Evolutionary conservation across 78 protist species (phyloP).

Genomic region (Dictyostelium capitatum): DNA sequence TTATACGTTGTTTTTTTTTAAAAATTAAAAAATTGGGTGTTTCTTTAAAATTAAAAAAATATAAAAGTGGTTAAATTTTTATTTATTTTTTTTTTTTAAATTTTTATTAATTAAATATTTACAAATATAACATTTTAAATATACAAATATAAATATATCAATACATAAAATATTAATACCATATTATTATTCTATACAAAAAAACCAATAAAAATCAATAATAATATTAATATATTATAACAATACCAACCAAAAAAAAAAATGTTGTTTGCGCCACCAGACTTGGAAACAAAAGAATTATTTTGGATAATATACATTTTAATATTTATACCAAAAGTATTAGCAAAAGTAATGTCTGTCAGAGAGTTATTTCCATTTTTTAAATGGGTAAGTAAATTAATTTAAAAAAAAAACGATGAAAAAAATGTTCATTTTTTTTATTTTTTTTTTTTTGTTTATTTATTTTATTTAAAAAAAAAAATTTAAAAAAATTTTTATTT

Average conservation of each 20-base stretch:
- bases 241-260: neutral
- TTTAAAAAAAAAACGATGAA: neutral
- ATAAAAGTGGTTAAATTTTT: too few relatives aligned
- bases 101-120: too few relatives aligned
- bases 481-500: neutral
- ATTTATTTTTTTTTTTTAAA: too few relatives aligned
- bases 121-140: too few relatives aligned
- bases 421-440: neutral
- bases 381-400: slow-evolving; percentile 66
- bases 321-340: slow-evolving; percentile 39
- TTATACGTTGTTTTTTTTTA: too few relatives aligned
- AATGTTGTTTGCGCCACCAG: slow-evolving; percentile 27
- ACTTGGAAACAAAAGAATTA: slow-evolving; percentile 52
- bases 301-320: slow-evolving; percentile 61
- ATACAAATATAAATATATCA: too few relatives aligned
- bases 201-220: too few relatives aligned
- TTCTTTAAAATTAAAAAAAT: too few relatives aligned
- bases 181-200: too few relatives aligned
- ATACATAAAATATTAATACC: too few relatives aligned
- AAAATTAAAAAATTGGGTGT: too few relatives aligned
- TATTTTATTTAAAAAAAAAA: neutral
- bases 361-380: slow-evolving; percentile 78
- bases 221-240: neutral
- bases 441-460: neutral
- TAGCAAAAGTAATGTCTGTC: slow-evolving; percentile 55